A percentile compares a stretch with the other conserved stretches of the same genome.
Conservation (phyloP, 768 basidiomycete genomes). For the Lanmaoa pseudosensibilis region DNA sequence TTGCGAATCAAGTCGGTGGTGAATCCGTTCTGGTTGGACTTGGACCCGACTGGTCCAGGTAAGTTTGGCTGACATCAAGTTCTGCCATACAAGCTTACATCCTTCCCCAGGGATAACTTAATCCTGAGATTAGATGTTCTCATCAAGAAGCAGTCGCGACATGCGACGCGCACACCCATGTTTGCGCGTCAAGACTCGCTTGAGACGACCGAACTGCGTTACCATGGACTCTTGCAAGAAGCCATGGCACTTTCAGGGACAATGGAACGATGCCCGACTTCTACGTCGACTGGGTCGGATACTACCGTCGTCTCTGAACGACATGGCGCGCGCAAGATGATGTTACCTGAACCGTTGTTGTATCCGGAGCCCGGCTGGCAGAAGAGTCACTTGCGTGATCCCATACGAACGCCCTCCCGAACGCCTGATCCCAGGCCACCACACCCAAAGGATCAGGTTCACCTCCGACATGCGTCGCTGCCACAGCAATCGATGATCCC, state of each 20-base stretch:
- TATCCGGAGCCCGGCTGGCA: slow-evolving; percentile 33
- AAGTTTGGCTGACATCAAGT: slow-evolving; percentile 16
- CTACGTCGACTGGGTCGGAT: slow-evolving; percentile 16
- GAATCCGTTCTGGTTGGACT: slow-evolving; percentile 37
- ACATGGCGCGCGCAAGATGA: slow-evolving; percentile 39
- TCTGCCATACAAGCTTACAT: not conserved
- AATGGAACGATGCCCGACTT: slow-evolving; percentile 16
- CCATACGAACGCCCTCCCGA: slow-evolving; percentile 59
- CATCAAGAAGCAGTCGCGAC: slow-evolving; percentile 29
- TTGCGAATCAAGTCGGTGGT: slow-evolving; percentile 51
- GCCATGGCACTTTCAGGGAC: slow-evolving; percentile 27
- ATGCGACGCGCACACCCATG: not conserved
- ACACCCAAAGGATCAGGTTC: slow-evolving; percentile 66
- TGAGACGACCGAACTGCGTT: slow-evolving; percentile 47
- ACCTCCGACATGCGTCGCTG: slow-evolving; percentile 54
- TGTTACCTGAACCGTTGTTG: slow-evolving; percentile 49
- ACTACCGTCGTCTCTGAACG: slow-evolving; percentile 38
- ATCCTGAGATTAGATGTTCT: slow-evolving; percentile 33
- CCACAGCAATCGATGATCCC: slow-evolving; percentile 44
- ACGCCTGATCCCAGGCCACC: slow-evolving; percentile 44
- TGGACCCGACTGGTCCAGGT: slow-evolving; percentile 62
- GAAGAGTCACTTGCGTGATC: slow-evolving; percentile 39
- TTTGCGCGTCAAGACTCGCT: not conserved
- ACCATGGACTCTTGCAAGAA: slow-evolving; percentile 48
- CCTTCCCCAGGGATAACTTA: slow-evolving; percentile 17